Evolutionary conservation across 345 rosid genomes (phyloP).

Genomic region (Pugionium cornutum): DNA sequence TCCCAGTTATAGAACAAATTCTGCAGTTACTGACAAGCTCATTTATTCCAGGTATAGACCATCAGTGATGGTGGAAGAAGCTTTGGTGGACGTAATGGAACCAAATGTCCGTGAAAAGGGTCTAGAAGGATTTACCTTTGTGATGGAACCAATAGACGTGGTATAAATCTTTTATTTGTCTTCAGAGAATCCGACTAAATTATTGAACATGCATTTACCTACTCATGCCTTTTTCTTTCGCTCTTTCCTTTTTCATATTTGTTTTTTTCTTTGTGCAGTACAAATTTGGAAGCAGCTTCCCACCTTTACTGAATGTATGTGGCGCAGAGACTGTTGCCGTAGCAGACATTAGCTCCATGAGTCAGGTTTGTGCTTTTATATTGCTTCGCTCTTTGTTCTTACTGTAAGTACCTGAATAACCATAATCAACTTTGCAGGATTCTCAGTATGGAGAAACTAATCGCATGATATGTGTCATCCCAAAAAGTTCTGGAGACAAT

Average conservation of each 20-base stretch:
- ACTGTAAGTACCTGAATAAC: slow-evolving; percentile 16
- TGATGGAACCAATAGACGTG: slow-evolving; percentile 57
- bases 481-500: slow-evolving; percentile 55
- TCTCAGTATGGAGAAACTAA: slow-evolving; percentile 48
- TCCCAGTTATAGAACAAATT: slow-evolving; percentile 9
- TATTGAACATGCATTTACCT: slow-evolving; percentile 12
- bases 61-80: slow-evolving; percentile 61
- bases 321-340: slow-evolving; percentile 61
- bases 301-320: slow-evolving; percentile 47
- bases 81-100: slow-evolving; percentile 60
- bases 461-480: slow-evolving; percentile 53
- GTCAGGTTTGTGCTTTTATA: slow-evolving; percentile 55
- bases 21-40: slow-evolving; percentile 18
- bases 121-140: slow-evolving; percentile 64
- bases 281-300: slow-evolving; percentile 57
- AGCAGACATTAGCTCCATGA: slow-evolving; percentile 59
- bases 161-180: slow-evolving; percentile 48
- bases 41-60: slow-evolving; percentile 54
- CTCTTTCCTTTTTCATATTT: slow-evolving; percentile 1
- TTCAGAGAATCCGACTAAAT: slow-evolving; percentile 1
- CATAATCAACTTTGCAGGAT: slow-evolving; percentile 46
- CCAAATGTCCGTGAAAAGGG: slow-evolving; percentile 62
- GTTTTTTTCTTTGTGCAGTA: slow-evolving; percentile 53
- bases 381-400: slow-evolving; percentile 24
- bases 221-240: too few species aligned